Conservation (phyloP, 192 early-diverging fungal species). For the Podila minutissima region DNA sequence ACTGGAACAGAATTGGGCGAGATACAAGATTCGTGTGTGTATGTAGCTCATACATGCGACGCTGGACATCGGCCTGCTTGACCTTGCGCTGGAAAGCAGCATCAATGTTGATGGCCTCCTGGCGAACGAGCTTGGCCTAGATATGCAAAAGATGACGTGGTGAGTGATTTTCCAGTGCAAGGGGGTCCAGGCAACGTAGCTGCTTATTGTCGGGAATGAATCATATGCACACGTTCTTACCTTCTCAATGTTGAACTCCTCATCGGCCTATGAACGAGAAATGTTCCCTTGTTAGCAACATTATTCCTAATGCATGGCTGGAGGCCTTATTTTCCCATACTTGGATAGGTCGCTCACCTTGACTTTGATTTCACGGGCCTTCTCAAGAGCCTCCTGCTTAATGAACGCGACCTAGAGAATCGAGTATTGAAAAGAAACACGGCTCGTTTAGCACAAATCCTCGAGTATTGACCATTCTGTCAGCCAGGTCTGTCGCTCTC, state of each 20-base stretch:
- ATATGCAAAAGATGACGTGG: neutral
- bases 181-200: neutral
- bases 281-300: neutral
- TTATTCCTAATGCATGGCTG: neutral
- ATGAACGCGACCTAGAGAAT: slow-evolving; percentile 89
- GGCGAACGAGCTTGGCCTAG: slow-evolving; percentile 95
- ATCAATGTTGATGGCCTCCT: slow-evolving; percentile 97
- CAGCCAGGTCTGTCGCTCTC: too few relatives aligned
- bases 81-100: slow-evolving; percentile 95
- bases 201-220: neutral
- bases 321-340: neutral
- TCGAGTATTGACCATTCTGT: too few relatives aligned
- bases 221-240: slow-evolving; percentile 29
- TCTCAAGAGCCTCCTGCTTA: slow-evolving; percentile 98
- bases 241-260: slow-evolving; percentile 99
- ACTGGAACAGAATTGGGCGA: neutral
- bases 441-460: too few relatives aligned
- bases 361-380: slow-evolving; percentile 97
- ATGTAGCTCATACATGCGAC: slow-evolving; percentile 80
- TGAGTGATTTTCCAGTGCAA: too few relatives aligned
- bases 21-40: neutral
- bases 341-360: slow-evolving; percentile 67
- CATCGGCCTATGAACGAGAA: slow-evolving; percentile 80
- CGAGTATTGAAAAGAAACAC: too few relatives aligned
- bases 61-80: slow-evolving; percentile 97